These are phyloP conservation scores for Torulaspora franciscae DNA, from an alignment of 805 yeast species.

Conservation along the genomic window DNA sequence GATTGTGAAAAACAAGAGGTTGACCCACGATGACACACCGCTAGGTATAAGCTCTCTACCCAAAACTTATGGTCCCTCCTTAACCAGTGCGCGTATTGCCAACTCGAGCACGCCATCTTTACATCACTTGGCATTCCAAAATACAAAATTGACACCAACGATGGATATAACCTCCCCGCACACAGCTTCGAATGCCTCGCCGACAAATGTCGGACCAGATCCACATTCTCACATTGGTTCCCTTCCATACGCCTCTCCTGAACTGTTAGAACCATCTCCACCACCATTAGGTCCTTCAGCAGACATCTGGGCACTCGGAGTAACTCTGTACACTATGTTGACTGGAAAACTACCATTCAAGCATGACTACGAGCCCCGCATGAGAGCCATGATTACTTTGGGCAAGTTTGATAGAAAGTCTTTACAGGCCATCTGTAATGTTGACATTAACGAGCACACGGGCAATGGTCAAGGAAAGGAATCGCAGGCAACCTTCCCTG, in stretches of 20 bases:
- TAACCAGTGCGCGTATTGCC: slow-evolving; percentile 16
- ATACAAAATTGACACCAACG: slow-evolving; percentile 10
- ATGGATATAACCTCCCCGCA: slow-evolving; percentile 15
- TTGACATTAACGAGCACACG: slow-evolving; percentile 2
- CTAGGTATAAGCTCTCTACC: slow-evolving; percentile 30
- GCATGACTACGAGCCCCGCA: slow-evolving; percentile 76
- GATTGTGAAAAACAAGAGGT: slow-evolving; percentile 25
- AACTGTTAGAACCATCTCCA: slow-evolving; percentile 61
- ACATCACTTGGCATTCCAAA: slow-evolving; percentile 9
- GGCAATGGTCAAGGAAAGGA: slow-evolving; percentile 22
- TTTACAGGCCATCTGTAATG: slow-evolving; percentile 41
- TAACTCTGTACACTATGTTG: slow-evolving; percentile 64
- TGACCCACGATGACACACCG: slow-evolving; percentile 36
- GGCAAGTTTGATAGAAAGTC: slow-evolving; percentile 54
- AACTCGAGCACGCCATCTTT: slow-evolving; percentile 15
- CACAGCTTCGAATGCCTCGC: slow-evolving; percentile 1
- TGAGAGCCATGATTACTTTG: slow-evolving; percentile 64
- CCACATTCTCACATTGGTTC: slow-evolving; percentile 81
- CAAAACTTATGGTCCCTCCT: slow-evolving; percentile 31
- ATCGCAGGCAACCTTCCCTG: slow-evolving; percentile 16
- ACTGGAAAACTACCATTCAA: slow-evolving; percentile 76
- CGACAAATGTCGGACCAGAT: slow-evolving; percentile 15
- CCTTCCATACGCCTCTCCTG: slow-evolving; percentile 90
- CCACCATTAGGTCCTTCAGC: slow-evolving; percentile 57
- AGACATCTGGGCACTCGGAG: slow-evolving; percentile 92